These are phyloP conservation scores for Colletotrichum sp. DNA, from an alignment of 2,329 filamentous ascomycete species.

Conservation along the genomic window DNA sequence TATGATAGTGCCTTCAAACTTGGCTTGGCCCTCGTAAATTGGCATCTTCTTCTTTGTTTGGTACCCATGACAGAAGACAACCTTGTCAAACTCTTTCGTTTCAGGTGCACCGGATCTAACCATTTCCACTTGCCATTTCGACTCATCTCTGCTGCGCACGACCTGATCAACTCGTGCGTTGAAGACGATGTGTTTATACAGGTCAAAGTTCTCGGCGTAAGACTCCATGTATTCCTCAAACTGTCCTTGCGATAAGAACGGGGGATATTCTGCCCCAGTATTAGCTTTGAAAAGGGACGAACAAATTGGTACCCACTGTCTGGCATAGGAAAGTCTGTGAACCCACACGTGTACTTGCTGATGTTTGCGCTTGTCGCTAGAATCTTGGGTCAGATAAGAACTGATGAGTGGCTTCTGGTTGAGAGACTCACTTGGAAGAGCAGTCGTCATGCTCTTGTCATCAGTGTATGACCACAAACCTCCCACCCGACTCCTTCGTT, in stretches of 20 bases:
- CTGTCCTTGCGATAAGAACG: conserved; percentile 26
- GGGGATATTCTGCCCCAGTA: conserved; percentile 27
- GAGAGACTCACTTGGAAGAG: conserved; percentile 31
- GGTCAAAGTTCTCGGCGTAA: conserved; percentile 44
- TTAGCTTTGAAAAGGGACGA: background rate
- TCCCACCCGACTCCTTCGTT: conserved; percentile 43
- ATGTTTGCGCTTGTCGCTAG: conserved; percentile 36
- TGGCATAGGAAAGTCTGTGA: conserved; percentile 47
- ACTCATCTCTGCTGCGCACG: conserved; percentile 28
- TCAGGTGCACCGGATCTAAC: conserved; percentile 26
- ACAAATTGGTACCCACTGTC: conserved; percentile 29
- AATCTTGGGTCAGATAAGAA: background rate
- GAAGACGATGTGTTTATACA: conserved; percentile 38
- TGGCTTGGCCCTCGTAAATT: conserved; percentile 35
- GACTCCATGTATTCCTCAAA: conserved; percentile 43
- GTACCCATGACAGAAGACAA: conserved; percentile 38
- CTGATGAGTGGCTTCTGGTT: background rate
- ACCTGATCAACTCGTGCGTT: conserved; percentile 34
- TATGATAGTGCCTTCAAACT: conserved; percentile 41
- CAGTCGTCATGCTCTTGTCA: conserved; percentile 37
- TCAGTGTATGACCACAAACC: conserved; percentile 48
- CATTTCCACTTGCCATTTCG: conserved; percentile 37
- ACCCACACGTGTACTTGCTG: conserved; percentile 43
- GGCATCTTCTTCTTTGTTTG: conserved; percentile 40
- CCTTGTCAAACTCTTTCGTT: conserved; percentile 39